A percentile compares a stretch with the other conserved stretches of the same genome.
Conservation (phyloP, 2,329 filamentous ascomycete species). For the Thelonectria rubi region DNA sequence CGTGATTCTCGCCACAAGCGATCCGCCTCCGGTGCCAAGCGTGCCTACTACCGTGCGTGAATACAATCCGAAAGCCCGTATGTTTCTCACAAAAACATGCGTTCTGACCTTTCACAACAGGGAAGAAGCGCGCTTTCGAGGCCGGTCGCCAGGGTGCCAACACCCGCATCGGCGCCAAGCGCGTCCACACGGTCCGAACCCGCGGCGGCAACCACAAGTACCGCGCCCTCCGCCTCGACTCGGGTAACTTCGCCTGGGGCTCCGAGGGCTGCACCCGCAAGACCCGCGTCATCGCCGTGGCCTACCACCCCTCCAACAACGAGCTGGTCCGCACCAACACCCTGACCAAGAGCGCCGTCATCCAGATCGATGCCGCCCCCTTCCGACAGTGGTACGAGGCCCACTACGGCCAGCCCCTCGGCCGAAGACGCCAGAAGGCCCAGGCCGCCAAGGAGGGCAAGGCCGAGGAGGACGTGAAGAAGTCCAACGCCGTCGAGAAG, state of each 20-base stretch:
- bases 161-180: slow-evolving; percentile 98
- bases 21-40: slow-evolving; percentile 98
- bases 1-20: slow-evolving; percentile 99
- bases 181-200: slow-evolving; percentile 95
- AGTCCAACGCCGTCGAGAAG: slow-evolving; percentile 94
- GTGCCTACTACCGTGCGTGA: slow-evolving; percentile 85
- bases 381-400: slow-evolving; percentile 99
- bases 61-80: slow-evolving; percentile 71
- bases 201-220: slow-evolving; percentile 99
- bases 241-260: slow-evolving; percentile 99
- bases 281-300: slow-evolving; percentile 97
- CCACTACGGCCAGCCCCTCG: slow-evolving; percentile 93
- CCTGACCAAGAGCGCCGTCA: slow-evolving; percentile 97
- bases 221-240: slow-evolving; percentile 97
- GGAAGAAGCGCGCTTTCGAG: slow-evolving; percentile 99
- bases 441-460: slow-evolving; percentile 66
- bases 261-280: slow-evolving; percentile 98
- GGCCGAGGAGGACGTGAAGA: slow-evolving; percentile 79
- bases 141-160: slow-evolving; percentile 98
- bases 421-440: slow-evolving; percentile 92
- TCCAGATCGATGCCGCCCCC: slow-evolving; percentile 97
- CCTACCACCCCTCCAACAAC: slow-evolving; percentile 99
- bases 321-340: slow-evolving; percentile 99
- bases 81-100: slow-evolving; percentile 62
- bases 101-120: slow-evolving; percentile 79